These are phyloP conservation scores for Trichoderma asperelloides DNA, from an alignment of 495 filamentous ascomycete genomes.

Conservation along the genomic window DNA sequence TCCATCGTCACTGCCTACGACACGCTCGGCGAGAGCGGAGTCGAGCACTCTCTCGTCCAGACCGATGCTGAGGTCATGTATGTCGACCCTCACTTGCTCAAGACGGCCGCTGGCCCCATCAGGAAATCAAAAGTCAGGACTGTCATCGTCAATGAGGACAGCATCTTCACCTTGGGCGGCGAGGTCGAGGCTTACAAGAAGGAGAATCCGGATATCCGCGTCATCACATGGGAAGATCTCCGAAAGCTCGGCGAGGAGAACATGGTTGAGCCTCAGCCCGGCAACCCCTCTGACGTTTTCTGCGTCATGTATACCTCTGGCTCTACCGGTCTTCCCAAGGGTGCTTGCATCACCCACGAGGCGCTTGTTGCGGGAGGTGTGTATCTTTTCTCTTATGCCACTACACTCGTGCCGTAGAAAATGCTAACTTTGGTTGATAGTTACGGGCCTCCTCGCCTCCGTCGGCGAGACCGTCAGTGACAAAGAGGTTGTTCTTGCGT, in stretches of 20 bases:
- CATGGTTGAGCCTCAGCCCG: constrained; percentile 54
- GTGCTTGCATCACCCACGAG: constrained; percentile 70
- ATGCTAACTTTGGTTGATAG: constrained; percentile 22
- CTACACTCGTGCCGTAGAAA: constrained; percentile 6
- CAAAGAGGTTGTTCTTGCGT: constrained; percentile 62
- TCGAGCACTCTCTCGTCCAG: constrained; percentile 53
- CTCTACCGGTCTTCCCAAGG: constrained; percentile 84
- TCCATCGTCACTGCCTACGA: constrained; percentile 93
- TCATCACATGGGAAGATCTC: constrained; percentile 37
- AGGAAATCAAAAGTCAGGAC: constrained; percentile 33
- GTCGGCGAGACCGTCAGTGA: constrained; percentile 38
- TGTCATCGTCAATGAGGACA: constrained; percentile 37
- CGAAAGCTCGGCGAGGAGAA: constrained; percentile 53
- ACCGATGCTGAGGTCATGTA: constrained; percentile 53
- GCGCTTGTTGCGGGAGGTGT: constrained; percentile 59
- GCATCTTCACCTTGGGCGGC: constrained; percentile 27
- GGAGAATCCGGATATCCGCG: constrained; percentile 28
- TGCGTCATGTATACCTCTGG: constrained; percentile 97
- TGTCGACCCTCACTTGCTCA: constrained; percentile 51
- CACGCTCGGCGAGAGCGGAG: constrained; percentile 51
- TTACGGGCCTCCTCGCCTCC: constrained; percentile 33
- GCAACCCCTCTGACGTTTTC: constrained; percentile 58
- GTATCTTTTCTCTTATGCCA: not conserved
- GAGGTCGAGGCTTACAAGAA: constrained; percentile 35
- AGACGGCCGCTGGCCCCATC: constrained; percentile 33